phyloP scores from a whole-genome alignment of 768 basidiomycete genomes.

The Podaxis sp. region DNA sequence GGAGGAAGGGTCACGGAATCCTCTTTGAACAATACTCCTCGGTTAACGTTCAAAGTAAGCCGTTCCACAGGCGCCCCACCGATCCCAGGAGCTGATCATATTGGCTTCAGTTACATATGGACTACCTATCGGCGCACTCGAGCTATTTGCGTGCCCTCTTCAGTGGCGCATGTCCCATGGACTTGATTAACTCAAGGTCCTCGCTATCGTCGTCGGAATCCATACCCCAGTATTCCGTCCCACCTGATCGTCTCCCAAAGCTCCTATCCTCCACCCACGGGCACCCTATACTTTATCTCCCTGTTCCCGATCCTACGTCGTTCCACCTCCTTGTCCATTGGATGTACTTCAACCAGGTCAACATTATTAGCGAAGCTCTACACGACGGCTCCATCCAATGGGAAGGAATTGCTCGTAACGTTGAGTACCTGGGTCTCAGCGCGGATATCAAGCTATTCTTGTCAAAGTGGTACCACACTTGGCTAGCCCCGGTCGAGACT shows the following conservation, averaged over 20 bases:
- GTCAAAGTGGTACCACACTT: slow-evolving; percentile 67
- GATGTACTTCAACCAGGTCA: slow-evolving; percentile 76
- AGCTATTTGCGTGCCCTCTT: slow-evolving; percentile 67
- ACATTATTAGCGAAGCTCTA: slow-evolving; percentile 63
- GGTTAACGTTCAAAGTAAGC: slow-evolving; percentile 60
- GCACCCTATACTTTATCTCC: slow-evolving; percentile 69
- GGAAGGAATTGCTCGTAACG: slow-evolving; percentile 87
- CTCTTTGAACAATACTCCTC: slow-evolving; percentile 42
- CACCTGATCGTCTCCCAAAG: slow-evolving; percentile 54
- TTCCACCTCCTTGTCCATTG: slow-evolving; percentile 72
- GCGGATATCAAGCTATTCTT: slow-evolving; percentile 75
- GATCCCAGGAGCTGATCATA: slow-evolving; percentile 7
- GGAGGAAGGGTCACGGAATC: slow-evolving; percentile 52
- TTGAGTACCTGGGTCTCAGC: slow-evolving; percentile 79
- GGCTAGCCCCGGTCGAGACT: slow-evolving; percentile 41
- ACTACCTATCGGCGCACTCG: slow-evolving; percentile 82
- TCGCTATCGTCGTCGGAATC: slow-evolving; percentile 23
- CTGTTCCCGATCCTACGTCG: slow-evolving; percentile 69
- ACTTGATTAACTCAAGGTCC: slow-evolving; percentile 43
- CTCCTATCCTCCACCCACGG: slow-evolving; percentile 61
- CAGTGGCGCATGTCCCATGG: slow-evolving; percentile 58
- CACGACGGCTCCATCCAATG: slow-evolving; percentile 63
- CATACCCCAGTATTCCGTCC: slow-evolving; percentile 27
- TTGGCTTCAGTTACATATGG: slow-evolving; percentile 61
- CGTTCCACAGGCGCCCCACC: neutral